Evolutionary conservation across 345 rosid species (phyloP), one percentile per base, ranked within the genome.

Genomic region (Aquilaria yunnanensis): DNA sequence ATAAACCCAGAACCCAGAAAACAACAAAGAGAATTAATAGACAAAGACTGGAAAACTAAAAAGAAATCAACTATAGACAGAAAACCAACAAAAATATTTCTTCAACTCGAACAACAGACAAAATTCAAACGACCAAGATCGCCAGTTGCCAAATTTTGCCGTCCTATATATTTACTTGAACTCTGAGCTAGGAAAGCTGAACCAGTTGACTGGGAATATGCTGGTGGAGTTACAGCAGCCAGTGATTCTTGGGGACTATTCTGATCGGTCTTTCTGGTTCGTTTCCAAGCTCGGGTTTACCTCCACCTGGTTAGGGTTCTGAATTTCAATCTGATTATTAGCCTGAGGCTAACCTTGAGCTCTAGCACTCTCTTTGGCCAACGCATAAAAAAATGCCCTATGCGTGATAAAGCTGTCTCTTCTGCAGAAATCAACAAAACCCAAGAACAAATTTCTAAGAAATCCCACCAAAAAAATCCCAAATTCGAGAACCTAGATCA

Each of bases 311-410:
- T 63, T 63, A 60, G 63, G 76, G 52, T 75, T 75, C 73, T 67
- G 54, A 32, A 12, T 43, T 50, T 65, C 52, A 12, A 52, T 31
- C 33, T 60, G 69, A 30, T 37, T 46, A 5, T 64, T 64, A 23
- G 47, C 37, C 50, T 60, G 65, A 7, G 66, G 55, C 51, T 46
- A 79, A 54, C 69, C 31, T 47, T 74, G 79, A 61, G 70, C 80
- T 81, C 69, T 84, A 0, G 84, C 87, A 55, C 83, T 83, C 72
- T 90, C 98, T 77, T 82, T 90, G 14, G 98, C 96, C 61, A 93
- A 80, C 7, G 85, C 92, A 81, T 93, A 96, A 64, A 96, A 93
- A 59, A 93, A 90, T 10, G 97, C 97, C 70, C 98, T 83, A 59
- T 93, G 97, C 5, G 97, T 90, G 58, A 58, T n/a, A n/a, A n/a